A percentile compares a stretch with the other conserved stretches of the same genome.
These are phyloP conservation scores for Phytopythium aichiense DNA, from an alignment of 352 stramenopile species.

Conservation along the genomic window DNA sequence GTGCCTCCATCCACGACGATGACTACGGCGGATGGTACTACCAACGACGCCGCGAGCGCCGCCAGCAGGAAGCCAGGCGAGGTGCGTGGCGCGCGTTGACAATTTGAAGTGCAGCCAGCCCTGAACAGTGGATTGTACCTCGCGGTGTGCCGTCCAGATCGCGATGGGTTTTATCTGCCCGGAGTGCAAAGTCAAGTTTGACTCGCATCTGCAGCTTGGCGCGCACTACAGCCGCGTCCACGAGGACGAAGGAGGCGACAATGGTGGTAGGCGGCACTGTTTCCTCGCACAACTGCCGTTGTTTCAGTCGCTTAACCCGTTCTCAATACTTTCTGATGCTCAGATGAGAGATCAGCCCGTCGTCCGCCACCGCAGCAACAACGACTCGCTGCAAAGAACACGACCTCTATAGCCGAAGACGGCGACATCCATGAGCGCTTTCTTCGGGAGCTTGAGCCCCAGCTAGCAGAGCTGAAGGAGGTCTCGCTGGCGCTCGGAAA, in stretches of 20 bases:
- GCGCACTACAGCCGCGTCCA: slow-evolving; percentile 56
- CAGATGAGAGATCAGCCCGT: not conserved
- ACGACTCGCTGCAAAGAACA: not conserved
- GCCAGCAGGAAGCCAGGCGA: not conserved
- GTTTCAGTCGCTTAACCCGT: not conserved
- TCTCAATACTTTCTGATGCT: not conserved
- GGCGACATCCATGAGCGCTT: slow-evolving; percentile 42
- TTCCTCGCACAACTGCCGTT: not conserved
- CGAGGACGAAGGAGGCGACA: slow-evolving; percentile 7
- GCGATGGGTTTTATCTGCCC: slow-evolving; percentile 84
- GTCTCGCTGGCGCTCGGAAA: slow-evolving; percentile 55
- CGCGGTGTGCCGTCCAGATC: slow-evolving; percentile 29
- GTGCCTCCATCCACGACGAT: slow-evolving; percentile 16
- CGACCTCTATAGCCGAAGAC: not conserved
- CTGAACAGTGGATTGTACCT: slow-evolving; percentile 1
- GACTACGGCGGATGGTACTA: not conserved
- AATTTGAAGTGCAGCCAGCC: not conserved
- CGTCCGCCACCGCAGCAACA: not conserved
- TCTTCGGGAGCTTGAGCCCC: slow-evolving; percentile 44
- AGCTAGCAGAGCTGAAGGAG: slow-evolving; percentile 64
- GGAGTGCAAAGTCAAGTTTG: slow-evolving; percentile 70
- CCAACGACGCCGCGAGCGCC: not conserved
- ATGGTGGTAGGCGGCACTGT: not conserved
- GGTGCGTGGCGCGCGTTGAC: slow-evolving; percentile 4
- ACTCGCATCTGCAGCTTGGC: slow-evolving; percentile 46